Conservation (phyloP, 148 eudicot genomes). For the Pharnaceum exiguum region DNA sequence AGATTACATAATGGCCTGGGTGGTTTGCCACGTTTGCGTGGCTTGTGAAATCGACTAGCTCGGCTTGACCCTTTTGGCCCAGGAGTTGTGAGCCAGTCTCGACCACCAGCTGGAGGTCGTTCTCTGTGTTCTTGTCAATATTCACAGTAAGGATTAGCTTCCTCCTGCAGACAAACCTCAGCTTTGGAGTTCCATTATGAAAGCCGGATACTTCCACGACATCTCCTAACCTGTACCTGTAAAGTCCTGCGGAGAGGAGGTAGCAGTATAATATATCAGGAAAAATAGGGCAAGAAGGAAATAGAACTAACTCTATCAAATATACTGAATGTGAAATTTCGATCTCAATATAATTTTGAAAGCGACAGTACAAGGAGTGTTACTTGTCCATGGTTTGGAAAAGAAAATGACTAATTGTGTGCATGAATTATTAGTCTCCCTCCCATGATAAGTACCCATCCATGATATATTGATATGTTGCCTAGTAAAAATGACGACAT, state of each 20-base stretch:
- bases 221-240: constrained; percentile 73
- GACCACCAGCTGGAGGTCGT: constrained; percentile 67
- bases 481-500: no score
- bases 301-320: no score
- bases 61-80: constrained; percentile 29
- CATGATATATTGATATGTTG: no score
- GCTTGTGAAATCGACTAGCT: constrained; percentile 79
- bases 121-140: constrained; percentile 82
- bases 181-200: constrained; percentile 49
- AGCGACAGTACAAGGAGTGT: no score
- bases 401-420: no score
- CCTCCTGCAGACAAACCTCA: constrained; percentile 63
- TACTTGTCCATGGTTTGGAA: no score
- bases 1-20: constrained; percentile 78
- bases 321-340: no score
- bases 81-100: constrained; percentile 49
- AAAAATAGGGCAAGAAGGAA: no score
- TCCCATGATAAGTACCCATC: no score
- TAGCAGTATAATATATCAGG: no score
- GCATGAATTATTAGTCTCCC: no score
- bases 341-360: no score
- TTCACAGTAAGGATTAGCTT: constrained; percentile 66
- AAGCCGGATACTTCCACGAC: constrained; percentile 70
- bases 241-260: constrained; percentile 70
- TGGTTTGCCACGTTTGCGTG: constrained; percentile 40